Conservation (phyloP, 768 basidiomycete genomes). For the Fomitopsis pulvina region DNA sequence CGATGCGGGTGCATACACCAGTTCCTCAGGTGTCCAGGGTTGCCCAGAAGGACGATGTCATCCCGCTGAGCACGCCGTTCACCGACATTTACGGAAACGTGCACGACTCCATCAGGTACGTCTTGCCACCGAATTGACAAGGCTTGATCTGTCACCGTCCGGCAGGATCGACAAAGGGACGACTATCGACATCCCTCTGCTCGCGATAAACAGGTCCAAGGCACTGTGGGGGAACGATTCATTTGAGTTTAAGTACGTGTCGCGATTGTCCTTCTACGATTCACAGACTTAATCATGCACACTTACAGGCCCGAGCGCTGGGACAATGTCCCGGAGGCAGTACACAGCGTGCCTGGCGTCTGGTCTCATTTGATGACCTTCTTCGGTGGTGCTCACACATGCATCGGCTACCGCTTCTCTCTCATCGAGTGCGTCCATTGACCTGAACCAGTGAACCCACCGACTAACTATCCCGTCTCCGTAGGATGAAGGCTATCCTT, state of each 20-base stretch:
- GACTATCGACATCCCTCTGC: slow-evolving; percentile 42
- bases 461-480: not conserved
- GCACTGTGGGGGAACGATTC: slow-evolving; percentile 61
- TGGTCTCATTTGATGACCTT: slow-evolving; percentile 58
- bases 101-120: slow-evolving; percentile 2
- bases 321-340: slow-evolving; percentile 39
- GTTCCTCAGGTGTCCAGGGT: slow-evolving; percentile 44
- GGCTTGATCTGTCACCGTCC: too few species aligned
- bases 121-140: not conserved
- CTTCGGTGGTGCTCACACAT: slow-evolving; percentile 56
- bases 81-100: slow-evolving; percentile 8
- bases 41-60: slow-evolving; percentile 35
- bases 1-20: slow-evolving; percentile 48
- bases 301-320: slow-evolving; percentile 55
- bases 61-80: slow-evolving; percentile 39
- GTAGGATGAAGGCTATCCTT: slow-evolving; percentile 17
- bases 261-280: not conserved
- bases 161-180: slow-evolving; percentile 21
- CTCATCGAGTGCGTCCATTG: slow-evolving; percentile 45
- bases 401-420: slow-evolving; percentile 64
- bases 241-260: slow-evolving; percentile 41
- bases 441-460: not conserved
- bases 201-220: slow-evolving; percentile 44
- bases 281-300: not conserved
- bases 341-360: slow-evolving; percentile 45